Evolutionary conservation across 805 yeast genomes (phyloP), one percentile per base, ranked within the genome.

Genomic region (Wickerhamiella nectarea): DNA sequence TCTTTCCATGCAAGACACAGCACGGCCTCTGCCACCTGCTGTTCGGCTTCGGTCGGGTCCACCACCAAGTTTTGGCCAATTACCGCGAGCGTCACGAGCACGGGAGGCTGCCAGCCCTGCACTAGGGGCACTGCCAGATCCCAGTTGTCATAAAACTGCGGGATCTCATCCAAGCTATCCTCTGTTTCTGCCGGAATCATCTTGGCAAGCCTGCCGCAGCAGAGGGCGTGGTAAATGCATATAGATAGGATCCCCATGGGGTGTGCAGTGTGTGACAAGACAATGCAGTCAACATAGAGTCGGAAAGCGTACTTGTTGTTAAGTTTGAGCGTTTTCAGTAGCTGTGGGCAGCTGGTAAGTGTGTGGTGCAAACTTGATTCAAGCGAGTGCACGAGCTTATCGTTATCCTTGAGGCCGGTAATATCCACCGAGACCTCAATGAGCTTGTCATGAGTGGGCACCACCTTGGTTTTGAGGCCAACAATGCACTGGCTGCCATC

Each of bases 401-500:
- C 77, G 57, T 84, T 93, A 51, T 85, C 94, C 57, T 91, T 71
- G 53, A 72, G 69, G 1, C 91, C 91, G 17, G 59, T 47, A 11
- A 62, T 53, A 53, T 83, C 94, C 12, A 89, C 76, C 44, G 83
- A 94, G 22, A 86, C 77, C 36, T 76, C 76, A 8, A 87, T 65
- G 29, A 84, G 62, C 47, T 49, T 61, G 47, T 49, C 41, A n/a
- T 44, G 38, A n/a, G 48, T 46, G 24, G 41, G 39, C 12, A 83
- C 81, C 3, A 87, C 95, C 54, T 81, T 80, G 10, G 87, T 75
- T 62, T 91, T 91, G 38, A 89, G 72, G 56, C 96, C 91, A 4
- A 85, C 89, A 26, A 91, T 79, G 54, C 95, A 85, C 62, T 91
- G 97, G 48, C 85, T 75, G 18, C 98, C 97, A 60, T 89, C 97